A percentile compares a stretch with the other conserved stretches of the same genome.
Conservation (phyloP, 306 rosid genomes). For the Trifolium pratense region DNA sequence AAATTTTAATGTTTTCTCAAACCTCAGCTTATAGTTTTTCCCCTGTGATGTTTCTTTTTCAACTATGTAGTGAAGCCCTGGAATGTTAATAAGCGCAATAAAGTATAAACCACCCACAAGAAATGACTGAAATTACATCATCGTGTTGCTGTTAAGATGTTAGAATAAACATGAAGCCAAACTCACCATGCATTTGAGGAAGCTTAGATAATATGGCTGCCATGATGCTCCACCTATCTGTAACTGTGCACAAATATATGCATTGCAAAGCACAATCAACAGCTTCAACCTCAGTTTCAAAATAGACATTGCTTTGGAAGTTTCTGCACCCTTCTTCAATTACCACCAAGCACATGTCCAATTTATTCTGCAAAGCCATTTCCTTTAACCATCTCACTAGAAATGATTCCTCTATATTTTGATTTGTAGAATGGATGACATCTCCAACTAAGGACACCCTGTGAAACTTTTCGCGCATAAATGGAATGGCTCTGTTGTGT, state of each 20-base stretch:
- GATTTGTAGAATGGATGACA: conserved; percentile 42
- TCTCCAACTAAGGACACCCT: conserved; percentile 46
- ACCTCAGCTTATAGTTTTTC: not conserved
- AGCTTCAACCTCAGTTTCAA: conserved; percentile 78
- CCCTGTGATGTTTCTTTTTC: conserved; percentile 20
- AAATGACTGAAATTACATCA: conserved; percentile 33
- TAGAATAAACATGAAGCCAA: conserved; percentile 35
- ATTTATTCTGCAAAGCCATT: conserved; percentile 72
- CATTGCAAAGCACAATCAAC: conserved; percentile 91
- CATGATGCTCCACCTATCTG: conserved; percentile 95
- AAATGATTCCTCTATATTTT: conserved; percentile 66
- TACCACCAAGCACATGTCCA: conserved; percentile 78
- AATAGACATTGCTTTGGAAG: conserved; percentile 56
- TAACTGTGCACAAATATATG: conserved; percentile 76
- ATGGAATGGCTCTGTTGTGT: conserved; percentile 75
- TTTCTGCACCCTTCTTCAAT: conserved; percentile 88
- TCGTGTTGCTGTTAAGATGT: conserved; percentile 36
- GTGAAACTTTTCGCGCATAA: conserved; percentile 68
- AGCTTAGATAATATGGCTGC: conserved; percentile 77
- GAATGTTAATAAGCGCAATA: conserved; percentile 13
- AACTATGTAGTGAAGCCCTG: conserved; percentile 4
- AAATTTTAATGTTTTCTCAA: conserved; percentile 12
- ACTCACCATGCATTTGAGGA: conserved; percentile 80
- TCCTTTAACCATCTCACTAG: conserved; percentile 94
- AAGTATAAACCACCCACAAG: conserved; percentile 19